Evolutionary conservation across 805 yeast species (phyloP).

Genomic region (Jamesozyma hellenica): DNA sequence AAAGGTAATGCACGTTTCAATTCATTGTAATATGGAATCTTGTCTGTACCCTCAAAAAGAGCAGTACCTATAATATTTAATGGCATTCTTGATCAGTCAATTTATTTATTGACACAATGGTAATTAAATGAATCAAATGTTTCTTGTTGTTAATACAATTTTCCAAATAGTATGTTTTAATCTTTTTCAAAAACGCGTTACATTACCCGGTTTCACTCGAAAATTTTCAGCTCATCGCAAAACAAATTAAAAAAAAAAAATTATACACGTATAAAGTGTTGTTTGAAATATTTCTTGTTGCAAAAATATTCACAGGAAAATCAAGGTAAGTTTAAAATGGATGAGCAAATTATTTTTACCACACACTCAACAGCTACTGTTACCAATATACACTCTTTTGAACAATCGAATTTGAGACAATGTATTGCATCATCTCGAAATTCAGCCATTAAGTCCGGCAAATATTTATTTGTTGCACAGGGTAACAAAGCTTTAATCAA

Average conservation of each 20-base stretch:
- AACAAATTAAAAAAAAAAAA: constrained; percentile 2
- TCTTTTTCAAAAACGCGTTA: too few species aligned
- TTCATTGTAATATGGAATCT: constrained; percentile 63
- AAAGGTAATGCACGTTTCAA: constrained; percentile 52
- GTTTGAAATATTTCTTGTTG: too few species aligned
- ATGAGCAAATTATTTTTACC: constrained; percentile 26
- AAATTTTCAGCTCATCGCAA: constrained; percentile 17
- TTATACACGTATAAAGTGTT: too few species aligned
- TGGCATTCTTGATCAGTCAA: constrained; percentile 57
- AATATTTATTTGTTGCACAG: constrained; percentile 53
- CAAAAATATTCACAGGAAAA: too few species aligned
- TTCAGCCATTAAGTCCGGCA: constrained; percentile 46
- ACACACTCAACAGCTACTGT: constrained; percentile 24
- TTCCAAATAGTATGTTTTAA: too few species aligned
- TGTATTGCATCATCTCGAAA: constrained; percentile 37
- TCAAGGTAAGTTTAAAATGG: constrained; percentile 4
- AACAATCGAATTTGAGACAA: constrained; percentile 25
- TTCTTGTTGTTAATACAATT: too few species aligned
- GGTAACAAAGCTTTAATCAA: constrained; percentile 65
- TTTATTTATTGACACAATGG: too few species aligned
- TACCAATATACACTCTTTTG: constrained; percentile 22
- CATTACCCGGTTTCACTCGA: constrained; percentile 1
- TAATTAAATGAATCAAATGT: too few species aligned
- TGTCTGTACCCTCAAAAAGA: constrained; percentile 59
- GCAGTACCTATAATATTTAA: constrained; percentile 66